Conservation (phyloP, 495 filamentous ascomycete genomes). For the Penicillium riverlandense region DNA sequence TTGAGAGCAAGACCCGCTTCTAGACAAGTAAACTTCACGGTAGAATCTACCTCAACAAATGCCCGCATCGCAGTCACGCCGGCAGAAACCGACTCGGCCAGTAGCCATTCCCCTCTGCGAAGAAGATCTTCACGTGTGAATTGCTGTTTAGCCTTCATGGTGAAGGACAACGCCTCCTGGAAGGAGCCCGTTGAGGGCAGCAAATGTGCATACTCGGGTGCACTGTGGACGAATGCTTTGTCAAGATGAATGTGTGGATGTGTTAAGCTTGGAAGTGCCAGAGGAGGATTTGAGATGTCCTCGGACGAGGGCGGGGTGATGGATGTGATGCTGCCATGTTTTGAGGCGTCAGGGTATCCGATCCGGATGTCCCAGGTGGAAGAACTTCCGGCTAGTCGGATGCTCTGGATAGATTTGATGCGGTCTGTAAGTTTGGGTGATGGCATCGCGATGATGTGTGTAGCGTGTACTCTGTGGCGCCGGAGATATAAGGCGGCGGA, state of each 20-base stretch:
- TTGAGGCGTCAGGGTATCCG: constrained; percentile 3
- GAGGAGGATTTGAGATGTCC: constrained; percentile 7
- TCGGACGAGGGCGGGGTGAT: constrained; percentile 26
- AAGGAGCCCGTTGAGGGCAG: constrained; percentile 55
- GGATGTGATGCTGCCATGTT: constrained; percentile 28
- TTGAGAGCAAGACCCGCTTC: constrained; percentile 53
- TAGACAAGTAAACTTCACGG: constrained; percentile 51
- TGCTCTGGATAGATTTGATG: constrained; percentile 21
- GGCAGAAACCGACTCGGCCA: constrained; percentile 56
- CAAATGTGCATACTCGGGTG: constrained; percentile 51
- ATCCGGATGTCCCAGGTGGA: constrained; percentile 40
- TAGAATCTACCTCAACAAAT: constrained; percentile 67
- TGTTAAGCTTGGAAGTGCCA: constrained; percentile 49
- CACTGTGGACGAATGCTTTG: constrained; percentile 61
- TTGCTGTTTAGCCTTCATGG: constrained; percentile 51
- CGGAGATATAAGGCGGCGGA: no score
- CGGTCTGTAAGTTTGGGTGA: constrained; percentile 10
- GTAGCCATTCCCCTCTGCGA: constrained; percentile 54
- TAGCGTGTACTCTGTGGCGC: no score
- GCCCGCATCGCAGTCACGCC: constrained; percentile 68
- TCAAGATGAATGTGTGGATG: constrained; percentile 76
- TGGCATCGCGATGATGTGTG: background rate
- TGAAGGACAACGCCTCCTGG: constrained; percentile 57
- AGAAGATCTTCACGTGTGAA: constrained; percentile 56
- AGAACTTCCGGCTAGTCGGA: constrained; percentile 29